Evolutionary conservation across 2,329 filamentous ascomycete genomes (phyloP), one percentile per base, ranked within the genome.

Genomic region (Biscogniauxia marginata): DNA sequence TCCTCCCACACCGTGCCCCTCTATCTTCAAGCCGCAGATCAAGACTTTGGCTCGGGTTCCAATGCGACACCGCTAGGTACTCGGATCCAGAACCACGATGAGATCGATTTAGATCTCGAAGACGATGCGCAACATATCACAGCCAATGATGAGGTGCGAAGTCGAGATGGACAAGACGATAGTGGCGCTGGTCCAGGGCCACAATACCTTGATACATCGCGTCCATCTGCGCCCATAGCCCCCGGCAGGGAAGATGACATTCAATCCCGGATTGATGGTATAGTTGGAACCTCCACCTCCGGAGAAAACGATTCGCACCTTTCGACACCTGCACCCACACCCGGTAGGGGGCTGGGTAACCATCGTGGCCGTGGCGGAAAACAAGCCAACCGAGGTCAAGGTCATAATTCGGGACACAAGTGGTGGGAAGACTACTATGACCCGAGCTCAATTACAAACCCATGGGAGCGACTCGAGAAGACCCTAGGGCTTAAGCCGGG

Each of bases 381-480:
- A 34, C 57, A 64, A 30, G 53, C 43, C 25, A 58, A 58, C 44
- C 53, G 56, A 47, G 61, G 54, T 11, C 61, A 59, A 46, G 57
- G 67, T 24, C 74, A 75, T 3, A 70, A 78, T 39, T 71, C 70
- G 50, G 76, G 78, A 59, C 72, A 75, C 56, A 73, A 72, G 1
- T 90, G 87, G 77, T 89, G 87, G 71, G 74, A 80, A 43, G 84
- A 79, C 34, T 90, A 89, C 70, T 92, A 91, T 70, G 82, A 90
- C 56, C 81, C 83, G 0, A 80, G 78, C 56, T 89, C 87, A 59
- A 84, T 90, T 63, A 79, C 86, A 68, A 90, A 93, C 68, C 89
- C 89, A 0, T 93, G 89, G 89, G 81, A 79, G 50, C 70, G 67
- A 7, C 71, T 87, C 19, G 84, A 87, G 69, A 73, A 74, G 63